A percentile compares a stretch with the other conserved stretches of the same genome.
These are phyloP conservation scores for Erodium maritimum DNA, from an alignment of 345 rosid genomes.

Conservation along the genomic window DNA sequence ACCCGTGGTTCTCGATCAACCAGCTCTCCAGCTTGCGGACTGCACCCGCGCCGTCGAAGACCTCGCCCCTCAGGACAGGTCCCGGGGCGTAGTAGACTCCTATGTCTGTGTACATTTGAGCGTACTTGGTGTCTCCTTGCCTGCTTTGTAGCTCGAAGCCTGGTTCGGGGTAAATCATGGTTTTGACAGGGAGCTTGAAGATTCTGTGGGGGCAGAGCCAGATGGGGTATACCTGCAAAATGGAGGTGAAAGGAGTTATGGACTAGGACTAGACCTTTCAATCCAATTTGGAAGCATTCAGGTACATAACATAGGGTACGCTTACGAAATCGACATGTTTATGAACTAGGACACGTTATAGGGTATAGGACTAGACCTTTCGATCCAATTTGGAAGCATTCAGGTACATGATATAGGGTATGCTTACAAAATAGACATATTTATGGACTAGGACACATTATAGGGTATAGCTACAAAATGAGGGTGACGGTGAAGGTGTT, in stretches of 20 bases:
- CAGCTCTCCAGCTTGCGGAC: constrained; percentile 82
- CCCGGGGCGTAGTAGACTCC: constrained; percentile 98
- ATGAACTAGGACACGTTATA: too few relatives aligned
- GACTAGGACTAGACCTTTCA: too few relatives aligned
- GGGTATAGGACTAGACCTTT: too few relatives aligned
- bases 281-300: too few relatives aligned
- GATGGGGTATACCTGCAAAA: constrained; percentile 66
- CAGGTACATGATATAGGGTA: constrained; percentile 58
- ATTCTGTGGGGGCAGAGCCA: constrained; percentile 96
- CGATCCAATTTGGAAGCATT: too few relatives aligned
- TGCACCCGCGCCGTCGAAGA: constrained; percentile 72
- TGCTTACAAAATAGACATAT: constrained; percentile 28
- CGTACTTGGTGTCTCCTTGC: constrained; percentile 83
- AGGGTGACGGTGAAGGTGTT: too few relatives aligned
- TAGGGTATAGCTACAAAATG: too few relatives aligned
- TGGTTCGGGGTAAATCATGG: constrained; percentile 88
- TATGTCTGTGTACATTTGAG: constrained; percentile 95
- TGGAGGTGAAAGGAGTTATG: background rate
- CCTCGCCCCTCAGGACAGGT: constrained; percentile 85
- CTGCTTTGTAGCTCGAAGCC: constrained; percentile 79
- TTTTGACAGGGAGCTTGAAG: constrained; percentile 74
- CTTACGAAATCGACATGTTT: constrained; percentile 22
- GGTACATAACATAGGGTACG: constrained; percentile 69
- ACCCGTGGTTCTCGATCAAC: constrained; percentile 89
- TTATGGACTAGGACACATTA: too few relatives aligned